Evolutionary conservation across 2,329 filamentous ascomycete genomes (phyloP).

Genomic region (Penicillium sclerotiorum): DNA sequence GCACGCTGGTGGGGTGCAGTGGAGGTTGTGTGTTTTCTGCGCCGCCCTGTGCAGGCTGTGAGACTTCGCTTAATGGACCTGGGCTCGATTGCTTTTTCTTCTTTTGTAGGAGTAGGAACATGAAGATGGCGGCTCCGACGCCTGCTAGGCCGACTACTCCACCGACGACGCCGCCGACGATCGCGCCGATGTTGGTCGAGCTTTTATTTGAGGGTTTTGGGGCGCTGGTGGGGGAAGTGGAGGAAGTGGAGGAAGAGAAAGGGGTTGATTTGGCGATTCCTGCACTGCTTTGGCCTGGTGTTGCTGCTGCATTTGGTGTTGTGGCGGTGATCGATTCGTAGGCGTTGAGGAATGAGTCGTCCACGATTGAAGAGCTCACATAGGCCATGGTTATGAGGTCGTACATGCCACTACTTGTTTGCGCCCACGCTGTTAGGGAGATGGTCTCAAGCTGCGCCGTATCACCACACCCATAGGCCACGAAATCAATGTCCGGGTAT

Average conservation of each 20-base stretch:
- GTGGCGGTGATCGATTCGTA: slow-evolving; percentile 3
- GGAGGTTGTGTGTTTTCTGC: neutral
- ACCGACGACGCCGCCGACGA: slow-evolving; percentile 19
- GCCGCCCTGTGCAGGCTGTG: neutral
- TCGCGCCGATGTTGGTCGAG: slow-evolving; percentile 10
- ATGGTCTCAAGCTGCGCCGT: slow-evolving; percentile 5
- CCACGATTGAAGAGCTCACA: slow-evolving; percentile 6
- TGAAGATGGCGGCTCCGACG: slow-evolving; percentile 11
- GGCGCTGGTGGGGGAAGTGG: neutral
- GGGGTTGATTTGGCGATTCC: too few relatives aligned
- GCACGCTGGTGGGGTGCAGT: neutral
- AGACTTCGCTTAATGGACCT: neutral
- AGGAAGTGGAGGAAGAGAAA: neutral
- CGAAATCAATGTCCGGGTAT: slow-evolving; percentile 13
- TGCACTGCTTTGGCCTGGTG: neutral
- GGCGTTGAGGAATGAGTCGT: slow-evolving; percentile 6
- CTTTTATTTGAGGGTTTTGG: slow-evolving; percentile 1
- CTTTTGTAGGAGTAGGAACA: slow-evolving; percentile 14
- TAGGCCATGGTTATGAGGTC: neutral
- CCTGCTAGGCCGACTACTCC: slow-evolving; percentile 15
- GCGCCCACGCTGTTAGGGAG: neutral
- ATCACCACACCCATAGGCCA: slow-evolving; percentile 12
- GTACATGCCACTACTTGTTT: neutral
- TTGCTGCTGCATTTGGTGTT: neutral
- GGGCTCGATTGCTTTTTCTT: slow-evolving; percentile 9